These are phyloP conservation scores for Ascosphaera apis DNA, from an alignment of 2,329 filamentous ascomycete genomes.

Conservation along the genomic window DNA sequence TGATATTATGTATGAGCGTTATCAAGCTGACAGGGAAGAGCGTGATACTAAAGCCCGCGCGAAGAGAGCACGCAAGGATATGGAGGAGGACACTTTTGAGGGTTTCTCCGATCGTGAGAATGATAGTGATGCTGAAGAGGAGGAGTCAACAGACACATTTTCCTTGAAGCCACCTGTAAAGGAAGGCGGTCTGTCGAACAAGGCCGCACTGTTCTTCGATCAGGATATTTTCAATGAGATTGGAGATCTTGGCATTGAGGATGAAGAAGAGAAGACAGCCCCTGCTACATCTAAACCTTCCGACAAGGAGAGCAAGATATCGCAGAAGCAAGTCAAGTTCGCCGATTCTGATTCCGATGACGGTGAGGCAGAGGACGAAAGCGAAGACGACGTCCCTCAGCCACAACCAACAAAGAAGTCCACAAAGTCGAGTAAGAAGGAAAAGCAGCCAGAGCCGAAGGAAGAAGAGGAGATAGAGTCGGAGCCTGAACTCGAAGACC, in stretches of 20 bases:
- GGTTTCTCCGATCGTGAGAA: slow-evolving; percentile 50
- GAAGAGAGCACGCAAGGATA: slow-evolving; percentile 64
- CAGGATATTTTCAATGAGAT: slow-evolving; percentile 87
- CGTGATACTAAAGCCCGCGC: slow-evolving; percentile 71
- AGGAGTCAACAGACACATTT: slow-evolving; percentile 32
- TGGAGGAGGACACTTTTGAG: slow-evolving; percentile 76
- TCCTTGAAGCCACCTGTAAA: slow-evolving; percentile 6
- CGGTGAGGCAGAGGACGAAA: slow-evolving; percentile 15
- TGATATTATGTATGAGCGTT: slow-evolving; percentile 69
- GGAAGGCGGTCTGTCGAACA: slow-evolving; percentile 48
- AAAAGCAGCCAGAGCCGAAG: slow-evolving; percentile 13
- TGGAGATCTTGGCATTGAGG: slow-evolving; percentile 38
- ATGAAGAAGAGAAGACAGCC: slow-evolving; percentile 20
- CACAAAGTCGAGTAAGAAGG: slow-evolving; percentile 9
- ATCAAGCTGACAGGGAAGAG: slow-evolving; percentile 56
- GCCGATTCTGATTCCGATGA: slow-evolving; percentile 8
- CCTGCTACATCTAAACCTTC: slow-evolving; percentile 9
- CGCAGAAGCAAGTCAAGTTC: background rate
- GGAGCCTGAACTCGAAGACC: too few relatives aligned
- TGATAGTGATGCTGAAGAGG: slow-evolving; percentile 35
- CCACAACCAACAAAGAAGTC: slow-evolving; percentile 2
- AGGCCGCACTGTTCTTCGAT: slow-evolving; percentile 73
- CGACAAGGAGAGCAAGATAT: slow-evolving; percentile 3
- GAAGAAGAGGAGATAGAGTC: slow-evolving; percentile 13
- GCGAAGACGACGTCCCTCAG: slow-evolving; percentile 7